phyloP scores from a whole-genome alignment of 768 basidiomycete species.

The Tricholoma saponaceum region DNA sequence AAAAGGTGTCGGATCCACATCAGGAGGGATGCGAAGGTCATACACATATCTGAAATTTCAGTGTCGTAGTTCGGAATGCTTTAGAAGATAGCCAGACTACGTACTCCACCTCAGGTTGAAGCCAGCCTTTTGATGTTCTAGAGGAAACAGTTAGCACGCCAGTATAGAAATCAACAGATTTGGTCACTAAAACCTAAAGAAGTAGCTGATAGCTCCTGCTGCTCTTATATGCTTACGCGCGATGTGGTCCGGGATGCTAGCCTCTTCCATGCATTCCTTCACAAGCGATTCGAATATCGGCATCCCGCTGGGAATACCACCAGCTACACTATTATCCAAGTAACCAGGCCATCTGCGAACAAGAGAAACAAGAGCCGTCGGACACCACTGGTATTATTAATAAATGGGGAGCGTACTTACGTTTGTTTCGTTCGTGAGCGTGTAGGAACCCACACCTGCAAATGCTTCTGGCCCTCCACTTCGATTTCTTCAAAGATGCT shows the following conservation, averaged over 20 bases:
- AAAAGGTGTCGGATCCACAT: conserved; percentile 42
- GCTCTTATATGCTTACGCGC: conserved; percentile 54
- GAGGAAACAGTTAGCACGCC: neutral
- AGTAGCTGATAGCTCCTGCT: conserved; percentile 78
- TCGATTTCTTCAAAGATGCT: conserved; percentile 55
- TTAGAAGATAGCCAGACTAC: conserved; percentile 16
- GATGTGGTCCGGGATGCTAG: conserved; percentile 67
- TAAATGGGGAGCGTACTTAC: conserved; percentile 41
- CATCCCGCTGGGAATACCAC: conserved; percentile 85
- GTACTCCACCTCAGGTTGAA: conserved; percentile 86
- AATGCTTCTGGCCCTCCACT: conserved; percentile 29
- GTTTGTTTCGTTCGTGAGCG: conserved; percentile 86
- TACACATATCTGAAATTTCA: conserved; percentile 64
- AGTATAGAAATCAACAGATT: neutral
- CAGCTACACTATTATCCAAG: conserved; percentile 89
- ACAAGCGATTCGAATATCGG: conserved; percentile 67
- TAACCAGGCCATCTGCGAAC: conserved; percentile 69
- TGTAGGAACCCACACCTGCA: conserved; percentile 84
- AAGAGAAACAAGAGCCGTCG: neutral
- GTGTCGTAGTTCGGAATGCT: neutral
- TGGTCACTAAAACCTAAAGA: conserved; percentile 48
- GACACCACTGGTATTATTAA: neutral
- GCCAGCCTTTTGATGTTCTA: conserved; percentile 66
- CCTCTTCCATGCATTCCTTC: conserved; percentile 94
- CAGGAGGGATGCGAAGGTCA: conserved; percentile 68